Evolutionary conservation across 176 grass and related monocot species (phyloP).

Genomic region (Phyllostachys edulis): DNA sequence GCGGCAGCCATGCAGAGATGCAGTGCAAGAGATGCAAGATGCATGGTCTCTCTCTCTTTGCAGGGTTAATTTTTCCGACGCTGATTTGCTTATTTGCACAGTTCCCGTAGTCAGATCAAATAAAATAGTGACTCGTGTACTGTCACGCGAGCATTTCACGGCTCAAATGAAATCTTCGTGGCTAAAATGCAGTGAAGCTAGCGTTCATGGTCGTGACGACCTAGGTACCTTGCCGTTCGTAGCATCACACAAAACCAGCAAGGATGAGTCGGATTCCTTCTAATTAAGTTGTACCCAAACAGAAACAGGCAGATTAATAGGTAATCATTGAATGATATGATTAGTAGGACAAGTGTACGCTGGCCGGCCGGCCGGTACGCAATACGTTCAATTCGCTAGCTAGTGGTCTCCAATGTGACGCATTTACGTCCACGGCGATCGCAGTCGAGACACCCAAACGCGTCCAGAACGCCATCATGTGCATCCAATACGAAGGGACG

Average conservation of each 20-base stretch:
- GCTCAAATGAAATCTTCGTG: background rate
- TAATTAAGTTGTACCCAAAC: background rate
- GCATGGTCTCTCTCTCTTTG: background rate
- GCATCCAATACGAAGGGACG: background rate
- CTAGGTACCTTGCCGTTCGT: background rate
- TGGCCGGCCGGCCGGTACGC: background rate
- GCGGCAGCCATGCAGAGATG: background rate
- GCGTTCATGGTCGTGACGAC: background rate
- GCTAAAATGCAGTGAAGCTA: conserved; percentile 3
- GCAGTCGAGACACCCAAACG: background rate
- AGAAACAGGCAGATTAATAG: background rate
- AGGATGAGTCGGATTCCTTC: background rate
- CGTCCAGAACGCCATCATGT: conserved; percentile 1
- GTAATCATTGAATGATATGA: background rate
- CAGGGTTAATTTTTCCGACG: no score
- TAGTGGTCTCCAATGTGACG: background rate
- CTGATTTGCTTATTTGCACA: no score
- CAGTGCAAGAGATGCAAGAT: background rate
- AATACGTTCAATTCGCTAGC: background rate
- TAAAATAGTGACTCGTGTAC: no score
- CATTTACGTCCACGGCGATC: background rate
- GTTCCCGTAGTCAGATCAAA: no score
- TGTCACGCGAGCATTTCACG: background rate
- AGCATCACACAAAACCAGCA: background rate
- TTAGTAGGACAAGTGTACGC: background rate